Evolutionary conservation across 1,139 yeast genomes (phyloP).

Genomic region (Candida mesenterica): DNA sequence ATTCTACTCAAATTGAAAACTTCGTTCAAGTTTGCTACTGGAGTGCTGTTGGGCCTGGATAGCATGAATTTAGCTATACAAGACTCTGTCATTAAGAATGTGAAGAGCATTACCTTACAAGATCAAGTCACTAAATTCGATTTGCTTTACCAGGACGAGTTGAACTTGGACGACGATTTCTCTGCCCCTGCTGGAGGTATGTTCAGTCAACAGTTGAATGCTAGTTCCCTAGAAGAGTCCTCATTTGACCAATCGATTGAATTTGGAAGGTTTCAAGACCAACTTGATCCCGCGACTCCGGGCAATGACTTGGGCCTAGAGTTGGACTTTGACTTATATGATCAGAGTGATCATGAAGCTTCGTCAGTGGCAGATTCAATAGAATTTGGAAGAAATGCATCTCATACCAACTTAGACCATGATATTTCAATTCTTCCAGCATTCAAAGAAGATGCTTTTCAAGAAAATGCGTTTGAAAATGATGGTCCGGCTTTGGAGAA

Average conservation of each 20-base stretch:
- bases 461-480: conserved; percentile 5
- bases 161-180: conserved; percentile 51
- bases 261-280: conserved; percentile 44
- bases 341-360: conserved; percentile 15
- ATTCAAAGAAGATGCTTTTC: conserved; percentile 22
- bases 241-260: conserved; percentile 55
- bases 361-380: conserved; percentile 18
- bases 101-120: conserved; percentile 59
- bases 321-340: conserved; percentile 44
- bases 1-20: conserved; percentile 71
- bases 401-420: conserved; percentile 19
- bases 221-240: conserved; percentile 15
- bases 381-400: conserved; percentile 49
- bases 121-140: conserved; percentile 83
- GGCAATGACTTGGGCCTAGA: conserved; percentile 53
- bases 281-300: conserved; percentile 17
- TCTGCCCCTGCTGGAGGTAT: conserved; percentile 10
- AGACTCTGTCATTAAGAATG: conserved; percentile 50
- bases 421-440: conserved; percentile 27
- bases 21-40: conserved; percentile 54
- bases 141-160: conserved; percentile 62
- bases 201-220: conserved; percentile 13
- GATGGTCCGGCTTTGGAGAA: conserved; percentile 10
- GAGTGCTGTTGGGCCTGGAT: conserved; percentile 30
- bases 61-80: conserved; percentile 44